These are phyloP conservation scores for Colletotrichum limetticola DNA, from an alignment of 2,329 filamentous ascomycete genomes.

Conservation along the genomic window DNA sequence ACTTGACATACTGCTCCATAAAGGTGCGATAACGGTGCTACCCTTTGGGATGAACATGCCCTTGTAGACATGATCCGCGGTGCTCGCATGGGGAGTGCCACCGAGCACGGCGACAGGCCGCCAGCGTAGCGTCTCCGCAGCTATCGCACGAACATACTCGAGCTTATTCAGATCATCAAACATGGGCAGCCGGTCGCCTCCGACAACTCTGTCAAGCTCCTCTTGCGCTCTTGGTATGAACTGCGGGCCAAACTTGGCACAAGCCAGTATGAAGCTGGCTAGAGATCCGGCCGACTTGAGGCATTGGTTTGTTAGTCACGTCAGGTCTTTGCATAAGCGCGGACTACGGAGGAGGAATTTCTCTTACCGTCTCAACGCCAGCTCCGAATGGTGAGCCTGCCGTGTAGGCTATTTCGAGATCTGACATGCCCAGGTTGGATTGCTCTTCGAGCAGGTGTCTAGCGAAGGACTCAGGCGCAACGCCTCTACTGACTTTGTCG, in stretches of 20 bases:
- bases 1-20: constrained; percentile 52
- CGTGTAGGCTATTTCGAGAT: constrained; percentile 55
- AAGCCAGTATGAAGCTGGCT: constrained; percentile 63
- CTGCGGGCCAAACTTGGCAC: constrained; percentile 60
- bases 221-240: constrained; percentile 56
- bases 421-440: constrained; percentile 50
- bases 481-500: constrained; percentile 43
- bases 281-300: constrained; percentile 58
- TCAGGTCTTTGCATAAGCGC: not conserved
- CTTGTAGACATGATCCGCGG: constrained; percentile 50
- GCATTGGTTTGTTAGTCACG: constrained; percentile 35
- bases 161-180: constrained; percentile 50
- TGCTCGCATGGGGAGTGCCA: constrained; percentile 59
- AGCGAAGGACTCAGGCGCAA: constrained; percentile 53
- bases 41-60: constrained; percentile 54
- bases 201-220: constrained; percentile 51
- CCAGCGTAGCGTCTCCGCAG: constrained; percentile 53
- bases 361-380: constrained; percentile 53
- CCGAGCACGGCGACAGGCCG: constrained; percentile 51
- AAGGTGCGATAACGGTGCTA: constrained; percentile 48
- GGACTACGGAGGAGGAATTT: too few species aligned
- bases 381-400: constrained; percentile 58
- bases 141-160: constrained; percentile 49
- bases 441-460: constrained; percentile 54
- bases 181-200: constrained; percentile 47